Evolutionary conservation across 108 stramenopile species (phyloP).

Genomic region (Pinguiococcus pyrenoidosus): DNA sequence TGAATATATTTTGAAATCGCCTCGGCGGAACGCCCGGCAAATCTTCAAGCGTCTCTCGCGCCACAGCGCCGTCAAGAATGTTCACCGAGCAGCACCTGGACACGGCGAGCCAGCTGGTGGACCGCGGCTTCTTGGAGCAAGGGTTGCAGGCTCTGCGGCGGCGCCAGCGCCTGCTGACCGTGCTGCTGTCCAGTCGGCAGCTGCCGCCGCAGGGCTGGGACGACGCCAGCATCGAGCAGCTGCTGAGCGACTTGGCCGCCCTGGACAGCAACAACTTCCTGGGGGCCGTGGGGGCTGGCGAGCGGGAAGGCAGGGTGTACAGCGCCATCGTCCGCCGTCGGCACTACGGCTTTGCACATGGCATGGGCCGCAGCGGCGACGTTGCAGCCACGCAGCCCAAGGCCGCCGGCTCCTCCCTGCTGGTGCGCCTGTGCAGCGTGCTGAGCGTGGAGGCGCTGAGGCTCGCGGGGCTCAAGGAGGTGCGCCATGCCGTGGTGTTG

Average conservation of each 20-base stretch:
- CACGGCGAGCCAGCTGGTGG: constrained; percentile 4
- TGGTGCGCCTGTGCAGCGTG: constrained; percentile 59
- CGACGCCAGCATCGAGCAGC: constrained; percentile 25
- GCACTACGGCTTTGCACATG: constrained; percentile 84
- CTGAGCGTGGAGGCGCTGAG: constrained; percentile 70
- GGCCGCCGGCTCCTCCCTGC: constrained; percentile 86
- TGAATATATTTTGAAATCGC: too few species aligned
- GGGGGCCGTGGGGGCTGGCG: constrained; percentile 79
- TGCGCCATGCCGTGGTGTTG: constrained; percentile 61
- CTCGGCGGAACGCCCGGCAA: too few species aligned
- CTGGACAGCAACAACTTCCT: constrained; percentile 52
- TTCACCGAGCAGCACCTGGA: not conserved
- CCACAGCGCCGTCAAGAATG: too few species aligned
- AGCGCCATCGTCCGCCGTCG: constrained; percentile 66
- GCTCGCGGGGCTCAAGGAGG: constrained; percentile 60
- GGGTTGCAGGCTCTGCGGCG: constrained; percentile 4
- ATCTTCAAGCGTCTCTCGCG: too few species aligned
- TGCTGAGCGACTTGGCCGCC: constrained; percentile 28
- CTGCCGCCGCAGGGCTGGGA: constrained; percentile 39
- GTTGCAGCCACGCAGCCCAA: constrained; percentile 96
- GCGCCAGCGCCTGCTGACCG: not conserved
- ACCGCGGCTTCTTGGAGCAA: constrained; percentile 9
- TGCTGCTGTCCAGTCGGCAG: constrained; percentile 26
- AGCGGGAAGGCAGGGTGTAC: constrained; percentile 92
- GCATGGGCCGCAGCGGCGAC: constrained; percentile 93